A percentile compares a stretch with the other conserved stretches of the same genome.
Conservation (phyloP, 2,329 filamentous ascomycete species). For the Claviceps sorghi region DNA sequence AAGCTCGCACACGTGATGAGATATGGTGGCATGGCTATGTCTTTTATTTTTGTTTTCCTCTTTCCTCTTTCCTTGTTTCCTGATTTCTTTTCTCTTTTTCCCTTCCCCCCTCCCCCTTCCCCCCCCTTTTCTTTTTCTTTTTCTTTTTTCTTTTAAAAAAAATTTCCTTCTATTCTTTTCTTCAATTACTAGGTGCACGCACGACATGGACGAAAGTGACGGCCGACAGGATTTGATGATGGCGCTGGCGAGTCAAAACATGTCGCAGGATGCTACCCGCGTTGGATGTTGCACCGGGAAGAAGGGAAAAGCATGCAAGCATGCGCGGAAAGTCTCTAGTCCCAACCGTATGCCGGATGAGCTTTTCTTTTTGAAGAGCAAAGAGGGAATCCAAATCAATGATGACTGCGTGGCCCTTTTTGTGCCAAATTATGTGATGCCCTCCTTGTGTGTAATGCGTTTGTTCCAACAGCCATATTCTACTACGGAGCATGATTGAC, state of each 20-base stretch:
- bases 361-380: background rate
- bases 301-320: background rate
- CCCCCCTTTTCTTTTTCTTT: background rate
- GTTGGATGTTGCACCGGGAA: background rate
- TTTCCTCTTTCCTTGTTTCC: background rate
- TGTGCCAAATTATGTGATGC: background rate
- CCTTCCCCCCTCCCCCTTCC: too few relatives aligned
- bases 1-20: background rate
- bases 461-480: background rate
- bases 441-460: background rate
- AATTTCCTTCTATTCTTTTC: background rate
- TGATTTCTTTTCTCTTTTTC: too few relatives aligned
- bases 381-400: background rate
- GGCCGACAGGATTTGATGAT: slow-evolving; percentile 6
- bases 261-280: background rate
- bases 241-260: slow-evolving; percentile 8
- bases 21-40: slow-evolving; percentile 2
- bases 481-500: too few relatives aligned
- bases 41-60: background rate
- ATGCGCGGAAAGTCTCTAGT: background rate
- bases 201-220: slow-evolving; percentile 5
- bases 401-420: background rate
- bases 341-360: background rate
- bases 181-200: slow-evolving; percentile 5
- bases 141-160: background rate